These are phyloP conservation scores for Hericium rajendrae DNA, from an alignment of 768 basidiomycete species.

Conservation along the genomic window DNA sequence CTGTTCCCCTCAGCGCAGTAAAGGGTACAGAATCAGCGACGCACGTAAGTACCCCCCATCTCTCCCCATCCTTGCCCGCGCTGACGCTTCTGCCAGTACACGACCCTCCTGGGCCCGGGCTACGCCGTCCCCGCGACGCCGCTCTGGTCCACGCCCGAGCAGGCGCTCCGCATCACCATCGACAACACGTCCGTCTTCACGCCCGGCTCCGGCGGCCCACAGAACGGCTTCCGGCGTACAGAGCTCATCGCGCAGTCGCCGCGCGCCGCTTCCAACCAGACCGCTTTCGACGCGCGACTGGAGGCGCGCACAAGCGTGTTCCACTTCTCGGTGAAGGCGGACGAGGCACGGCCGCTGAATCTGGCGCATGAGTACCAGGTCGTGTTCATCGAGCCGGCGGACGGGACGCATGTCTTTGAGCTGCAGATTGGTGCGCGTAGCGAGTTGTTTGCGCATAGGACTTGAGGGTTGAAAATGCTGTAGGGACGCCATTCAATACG, in stretches of 20 bases:
- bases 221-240: slow-evolving; percentile 48
- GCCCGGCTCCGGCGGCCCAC: slow-evolving; percentile 38
- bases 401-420: slow-evolving; percentile 51
- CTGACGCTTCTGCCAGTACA: slow-evolving; percentile 27
- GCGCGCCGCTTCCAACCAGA: slow-evolving; percentile 24
- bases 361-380: slow-evolving; percentile 52
- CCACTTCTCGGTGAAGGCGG: slow-evolving; percentile 38
- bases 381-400: slow-evolving; percentile 52
- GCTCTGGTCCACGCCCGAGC: slow-evolving; percentile 40
- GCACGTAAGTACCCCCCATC: slow-evolving; percentile 24
- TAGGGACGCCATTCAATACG: slow-evolving; percentile 51
- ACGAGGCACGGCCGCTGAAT: slow-evolving; percentile 36
- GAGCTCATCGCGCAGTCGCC: slow-evolving; percentile 44
- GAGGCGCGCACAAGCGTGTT: slow-evolving; percentile 38
- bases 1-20: slow-evolving; percentile 32
- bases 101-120: slow-evolving; percentile 34
- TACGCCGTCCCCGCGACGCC: slow-evolving; percentile 32
- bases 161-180: slow-evolving; percentile 42
- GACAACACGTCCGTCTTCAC: slow-evolving; percentile 50
- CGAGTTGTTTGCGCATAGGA: neutral
- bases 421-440: slow-evolving; percentile 40
- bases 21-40: slow-evolving; percentile 42
- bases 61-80: neutral
- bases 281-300: slow-evolving; percentile 26
- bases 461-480: neutral